Base-by-base conservation (phyloP, 106 monocot genomes). In the Triglochin maritima region DNA sequence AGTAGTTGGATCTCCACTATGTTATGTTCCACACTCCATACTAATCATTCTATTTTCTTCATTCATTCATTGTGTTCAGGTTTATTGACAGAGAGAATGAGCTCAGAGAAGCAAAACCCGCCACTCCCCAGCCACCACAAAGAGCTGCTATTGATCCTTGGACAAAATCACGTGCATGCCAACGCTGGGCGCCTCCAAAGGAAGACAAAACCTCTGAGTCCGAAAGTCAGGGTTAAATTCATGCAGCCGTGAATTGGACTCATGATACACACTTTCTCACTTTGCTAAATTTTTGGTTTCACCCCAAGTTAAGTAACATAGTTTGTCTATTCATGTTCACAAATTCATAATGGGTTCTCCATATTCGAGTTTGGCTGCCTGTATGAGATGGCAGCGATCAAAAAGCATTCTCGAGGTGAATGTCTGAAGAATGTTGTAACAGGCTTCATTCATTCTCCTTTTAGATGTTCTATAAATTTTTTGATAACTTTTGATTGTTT, bases 51-150 rank as follows among this genome's bases (percentile, higher is more conserved):
- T n/a, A 3, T 29, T 43, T 49, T 49, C 2, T n/a, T 67, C 4
- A 3, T 47, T 47, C 5, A 46, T 56, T 42, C 45, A 8, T 54
- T 57, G 29, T 67, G 47, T 59, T 17, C 83, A 95, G 95, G 66
- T 96, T 96, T 68, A 83, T 96, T 44, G 96, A 96, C 64, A 79
- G 96, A 63, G 91, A 96, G 66, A 96, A 96, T 17, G 96, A 96
- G 64, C 88, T 96, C 7, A 75, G 91, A 71, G 96, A 96, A 63
- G 88, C 91, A 6, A 96, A 88, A 68, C 84, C 90, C 3, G 69
- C 91, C 6, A 78, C 65, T 11, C 85, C 88, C 0, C 86, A 77
- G 46, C 88, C 96, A 42, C 85, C 83, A 66, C 75, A 85, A 55
- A 74, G 85, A 71, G 6, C 65, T 6, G 80, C 96, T 53, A 65